Percentiles rank a stretch among this genome's conserved stretches.
These are phyloP conservation scores for Yamadazyma scolyti DNA, from an alignment of 805 yeast genomes.

Conservation along the genomic window DNA sequence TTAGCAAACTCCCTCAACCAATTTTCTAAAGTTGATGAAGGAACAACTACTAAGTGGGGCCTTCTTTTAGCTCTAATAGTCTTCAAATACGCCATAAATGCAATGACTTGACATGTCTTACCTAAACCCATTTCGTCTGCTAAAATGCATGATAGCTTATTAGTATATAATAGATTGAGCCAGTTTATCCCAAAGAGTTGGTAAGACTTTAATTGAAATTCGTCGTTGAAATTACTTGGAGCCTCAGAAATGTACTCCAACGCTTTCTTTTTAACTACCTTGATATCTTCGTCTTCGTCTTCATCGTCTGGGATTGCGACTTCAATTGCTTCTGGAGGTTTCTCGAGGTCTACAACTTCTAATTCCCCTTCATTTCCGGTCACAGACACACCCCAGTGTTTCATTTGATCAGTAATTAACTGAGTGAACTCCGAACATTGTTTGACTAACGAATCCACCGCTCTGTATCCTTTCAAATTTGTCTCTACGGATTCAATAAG, in stretches of 20 bases:
- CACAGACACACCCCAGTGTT: slow-evolving; percentile 83
- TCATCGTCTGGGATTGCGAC: slow-evolving; percentile 16
- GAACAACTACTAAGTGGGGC: slow-evolving; percentile 93
- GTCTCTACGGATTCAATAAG: slow-evolving; percentile 66
- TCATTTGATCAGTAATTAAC: slow-evolving; percentile 66
- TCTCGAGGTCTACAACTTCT: slow-evolving; percentile 51
- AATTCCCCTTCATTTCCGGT: slow-evolving; percentile 62
- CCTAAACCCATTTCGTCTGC: slow-evolving; percentile 99
- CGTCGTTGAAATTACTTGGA: slow-evolving; percentile 64
- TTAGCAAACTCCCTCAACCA: slow-evolving; percentile 94
- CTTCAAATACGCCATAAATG: slow-evolving; percentile 83
- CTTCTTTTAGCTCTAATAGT: slow-evolving; percentile 54
- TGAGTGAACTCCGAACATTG: slow-evolving; percentile 78
- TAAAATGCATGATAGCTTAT: slow-evolving; percentile 81
- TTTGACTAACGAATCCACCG: slow-evolving; percentile 88
- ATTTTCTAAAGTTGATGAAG: slow-evolving; percentile 93
- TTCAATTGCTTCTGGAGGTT: slow-evolving; percentile 23
- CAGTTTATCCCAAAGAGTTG: slow-evolving; percentile 98
- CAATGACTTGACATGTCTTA: slow-evolving; percentile 92
- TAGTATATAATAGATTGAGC: slow-evolving; percentile 75
- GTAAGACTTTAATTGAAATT: slow-evolving; percentile 72
- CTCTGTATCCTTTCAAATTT: slow-evolving; percentile 83
- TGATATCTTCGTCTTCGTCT: slow-evolving; percentile 33
- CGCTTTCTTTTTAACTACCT: slow-evolving; percentile 20
- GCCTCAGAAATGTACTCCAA: slow-evolving; percentile 57